These are phyloP conservation scores for Scytalidium lignicola DNA, from an alignment of 2,329 filamentous ascomycete species.

Conservation along the genomic window DNA sequence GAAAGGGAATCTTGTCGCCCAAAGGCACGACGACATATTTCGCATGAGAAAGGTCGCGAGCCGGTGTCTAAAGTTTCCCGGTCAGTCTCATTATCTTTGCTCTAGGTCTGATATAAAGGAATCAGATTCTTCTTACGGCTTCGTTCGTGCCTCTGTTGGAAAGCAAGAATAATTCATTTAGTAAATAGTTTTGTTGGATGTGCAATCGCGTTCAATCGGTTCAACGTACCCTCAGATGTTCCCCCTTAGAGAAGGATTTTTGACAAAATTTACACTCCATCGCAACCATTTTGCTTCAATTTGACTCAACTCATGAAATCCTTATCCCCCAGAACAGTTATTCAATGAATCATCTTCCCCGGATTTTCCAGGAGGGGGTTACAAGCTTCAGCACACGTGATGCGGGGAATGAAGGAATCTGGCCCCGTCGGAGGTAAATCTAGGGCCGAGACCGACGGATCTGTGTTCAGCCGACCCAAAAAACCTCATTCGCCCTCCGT, in stretches of 20 bases:
- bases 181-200: slow-evolving; percentile 6
- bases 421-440: neutral
- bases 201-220: neutral
- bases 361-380: neutral
- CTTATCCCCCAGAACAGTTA: neutral
- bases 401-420: neutral
- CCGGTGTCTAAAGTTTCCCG: slow-evolving; percentile 29
- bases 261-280: slow-evolving; percentile 34
- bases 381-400: neutral
- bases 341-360: neutral
- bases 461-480: neutral
- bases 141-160: slow-evolving; percentile 35
- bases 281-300: neutral
- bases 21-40: slow-evolving; percentile 35
- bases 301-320: neutral
- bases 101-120: no score
- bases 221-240: slow-evolving; percentile 32
- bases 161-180: neutral
- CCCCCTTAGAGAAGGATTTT: slow-evolving; percentile 36
- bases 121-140: slow-evolving; percentile 31
- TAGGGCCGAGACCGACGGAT: neutral
- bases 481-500: neutral
- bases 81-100: no score
- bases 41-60: slow-evolving; percentile 35
- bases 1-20: slow-evolving; percentile 38